Evolutionary conservation across 441 rosid genomes (phyloP).

Genomic region (Rhodomyrtus psidioides): DNA sequence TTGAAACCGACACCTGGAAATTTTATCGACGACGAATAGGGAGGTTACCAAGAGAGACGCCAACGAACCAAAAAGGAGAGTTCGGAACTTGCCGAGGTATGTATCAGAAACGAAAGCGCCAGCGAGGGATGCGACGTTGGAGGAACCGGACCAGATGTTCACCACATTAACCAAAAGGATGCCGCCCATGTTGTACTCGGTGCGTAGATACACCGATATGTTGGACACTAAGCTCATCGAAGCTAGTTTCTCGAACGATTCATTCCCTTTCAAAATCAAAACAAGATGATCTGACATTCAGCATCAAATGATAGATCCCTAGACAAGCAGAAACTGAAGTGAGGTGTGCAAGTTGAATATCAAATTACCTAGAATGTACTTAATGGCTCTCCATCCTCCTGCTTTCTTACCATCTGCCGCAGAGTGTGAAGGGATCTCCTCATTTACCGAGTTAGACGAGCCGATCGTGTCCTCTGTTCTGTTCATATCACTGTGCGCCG

Average conservation of each 20-base stretch:
- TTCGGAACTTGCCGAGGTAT: conserved; percentile 39
- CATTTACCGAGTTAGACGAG: background rate
- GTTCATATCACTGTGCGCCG: background rate
- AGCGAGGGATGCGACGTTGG: conserved; percentile 29
- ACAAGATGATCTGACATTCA: background rate
- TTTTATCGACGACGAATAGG: background rate
- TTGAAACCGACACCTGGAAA: background rate
- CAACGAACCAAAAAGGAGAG: conserved; percentile 34
- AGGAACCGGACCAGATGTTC: conserved; percentile 39
- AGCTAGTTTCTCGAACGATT: conserved; percentile 59
- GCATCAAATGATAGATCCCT: background rate
- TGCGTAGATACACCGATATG: conserved; percentile 33
- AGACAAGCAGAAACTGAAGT: background rate
- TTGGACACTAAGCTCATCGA: conserved; percentile 47
- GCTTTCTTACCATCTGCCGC: background rate
- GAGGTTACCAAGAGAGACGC: conserved; percentile 34
- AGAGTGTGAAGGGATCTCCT: background rate
- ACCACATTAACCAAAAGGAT: conserved; percentile 33
- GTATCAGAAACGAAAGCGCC: conserved; percentile 60
- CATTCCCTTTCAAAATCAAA: conserved; percentile 31
- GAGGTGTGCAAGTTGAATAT: background rate
- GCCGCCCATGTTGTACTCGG: conserved; percentile 39
- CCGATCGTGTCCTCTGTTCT: background rate
- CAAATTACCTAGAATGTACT: background rate
- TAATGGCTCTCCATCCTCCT: background rate